Conservation (phyloP, 257 asterid genomes). For the Fraxinus americana region DNA sequence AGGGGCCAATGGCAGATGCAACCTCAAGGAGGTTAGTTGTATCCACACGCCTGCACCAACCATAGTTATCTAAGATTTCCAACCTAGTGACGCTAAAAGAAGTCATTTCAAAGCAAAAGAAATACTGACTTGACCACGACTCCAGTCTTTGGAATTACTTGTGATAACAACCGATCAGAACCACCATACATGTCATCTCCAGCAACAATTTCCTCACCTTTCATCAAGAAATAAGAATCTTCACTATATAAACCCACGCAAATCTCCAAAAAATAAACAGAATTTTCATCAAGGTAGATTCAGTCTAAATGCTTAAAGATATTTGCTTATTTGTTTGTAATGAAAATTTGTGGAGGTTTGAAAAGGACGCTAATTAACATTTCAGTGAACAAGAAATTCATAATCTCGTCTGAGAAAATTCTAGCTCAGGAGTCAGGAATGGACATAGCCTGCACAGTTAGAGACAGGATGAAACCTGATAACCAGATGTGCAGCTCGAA, state of each 20-base stretch:
- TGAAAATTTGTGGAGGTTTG: background rate
- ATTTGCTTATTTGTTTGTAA: background rate
- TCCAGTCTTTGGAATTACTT: constrained; percentile 79
- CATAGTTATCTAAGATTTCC: constrained; percentile 20
- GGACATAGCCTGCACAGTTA: background rate
- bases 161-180: constrained; percentile 89
- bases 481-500: constrained; percentile 10
- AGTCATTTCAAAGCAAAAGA: constrained; percentile 3
- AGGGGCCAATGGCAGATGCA: constrained; percentile 63
- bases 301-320: background rate
- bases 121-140: constrained; percentile 71
- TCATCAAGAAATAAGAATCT: constrained; percentile 10
- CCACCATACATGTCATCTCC: constrained; percentile 98
- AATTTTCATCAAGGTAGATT: background rate
- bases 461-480: background rate
- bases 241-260: background rate
- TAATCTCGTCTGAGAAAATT: background rate
- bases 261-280: background rate
- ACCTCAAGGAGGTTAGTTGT: constrained; percentile 75
- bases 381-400: constrained; percentile 21
- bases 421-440: constrained; percentile 7
- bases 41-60: constrained; percentile 72
- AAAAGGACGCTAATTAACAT: background rate
- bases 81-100: background rate
- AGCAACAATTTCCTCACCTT: constrained; percentile 90